Percentiles rank a stretch among this genome's conserved stretches.
Evolutionary conservation across 306 rosid species (phyloP).

Genomic region (Lotus japonicus): DNA sequence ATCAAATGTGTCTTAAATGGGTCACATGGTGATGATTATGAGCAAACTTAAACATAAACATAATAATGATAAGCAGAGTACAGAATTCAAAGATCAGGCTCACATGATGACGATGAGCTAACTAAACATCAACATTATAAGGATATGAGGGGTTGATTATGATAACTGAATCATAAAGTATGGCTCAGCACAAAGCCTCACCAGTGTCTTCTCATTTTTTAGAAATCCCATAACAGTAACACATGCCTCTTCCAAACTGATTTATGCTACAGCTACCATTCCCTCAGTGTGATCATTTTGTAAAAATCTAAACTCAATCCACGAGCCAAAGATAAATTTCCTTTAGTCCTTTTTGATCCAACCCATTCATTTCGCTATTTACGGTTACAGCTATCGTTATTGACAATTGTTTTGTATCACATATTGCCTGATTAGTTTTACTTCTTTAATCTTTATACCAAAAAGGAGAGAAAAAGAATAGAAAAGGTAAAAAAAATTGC

Average conservation of each 20-base stretch:
- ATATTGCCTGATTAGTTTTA: not conserved
- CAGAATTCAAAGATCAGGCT: too few relatives aligned
- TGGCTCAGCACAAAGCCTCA: not conserved
- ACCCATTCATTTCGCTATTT: not conserved
- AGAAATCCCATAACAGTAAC: slow-evolving; percentile 2
- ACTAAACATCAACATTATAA: slow-evolving; percentile 1
- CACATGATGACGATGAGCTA: not conserved
- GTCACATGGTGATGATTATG: not conserved
- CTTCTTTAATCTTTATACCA: not conserved
- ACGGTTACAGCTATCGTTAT: not conserved
- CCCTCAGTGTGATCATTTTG: not conserved
- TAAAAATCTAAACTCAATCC: not conserved
- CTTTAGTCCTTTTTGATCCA: not conserved
- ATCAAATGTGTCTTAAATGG: not conserved
- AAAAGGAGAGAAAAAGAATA: not conserved
- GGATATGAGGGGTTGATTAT: too few relatives aligned
- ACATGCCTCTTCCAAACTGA: not conserved
- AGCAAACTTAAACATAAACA: too few relatives aligned
- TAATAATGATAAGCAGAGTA: too few relatives aligned
- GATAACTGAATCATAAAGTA: not conserved
- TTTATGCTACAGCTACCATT: not conserved
- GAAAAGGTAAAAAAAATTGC: not conserved
- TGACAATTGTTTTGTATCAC: not conserved
- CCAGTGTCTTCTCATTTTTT: not conserved
- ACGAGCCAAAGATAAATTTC: not conserved